A percentile compares a stretch with the other conserved stretches of the same genome.
These are phyloP conservation scores for Trichoderma endophyticum DNA, from an alignment of 2,329 filamentous ascomycete species.

Conservation along the genomic window DNA sequence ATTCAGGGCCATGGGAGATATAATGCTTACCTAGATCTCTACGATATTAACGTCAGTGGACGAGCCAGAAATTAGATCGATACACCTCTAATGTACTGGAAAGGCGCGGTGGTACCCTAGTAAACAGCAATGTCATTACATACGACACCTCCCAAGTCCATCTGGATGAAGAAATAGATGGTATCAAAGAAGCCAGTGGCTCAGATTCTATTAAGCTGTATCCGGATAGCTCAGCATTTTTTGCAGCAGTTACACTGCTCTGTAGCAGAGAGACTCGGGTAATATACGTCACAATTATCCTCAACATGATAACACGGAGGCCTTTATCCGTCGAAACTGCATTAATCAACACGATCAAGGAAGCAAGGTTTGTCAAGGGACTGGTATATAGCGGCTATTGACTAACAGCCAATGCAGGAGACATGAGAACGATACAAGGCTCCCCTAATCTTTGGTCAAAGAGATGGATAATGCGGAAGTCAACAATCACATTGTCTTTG, in stretches of 20 bases:
- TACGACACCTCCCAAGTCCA: not conserved
- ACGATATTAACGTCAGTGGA: too few species aligned
- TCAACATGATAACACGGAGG: slow-evolving; percentile 34
- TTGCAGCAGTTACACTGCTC: not conserved
- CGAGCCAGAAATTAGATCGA: too few species aligned
- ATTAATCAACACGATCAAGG: slow-evolving; percentile 21
- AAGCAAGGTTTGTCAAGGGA: slow-evolving; percentile 27
- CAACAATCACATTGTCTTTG: slow-evolving; percentile 28
- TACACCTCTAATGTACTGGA: too few species aligned
- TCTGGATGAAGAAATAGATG: not conserved
- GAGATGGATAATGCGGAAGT: slow-evolving; percentile 14
- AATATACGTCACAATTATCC: slow-evolving; percentile 29
- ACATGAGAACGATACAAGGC: slow-evolving; percentile 36
- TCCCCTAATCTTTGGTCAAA: slow-evolving; percentile 33
- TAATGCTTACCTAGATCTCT: too few species aligned
- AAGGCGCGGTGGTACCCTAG: too few species aligned
- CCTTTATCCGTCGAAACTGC: slow-evolving; percentile 29
- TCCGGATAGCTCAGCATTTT: not conserved
- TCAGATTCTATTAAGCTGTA: not conserved
- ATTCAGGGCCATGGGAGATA: too few species aligned
- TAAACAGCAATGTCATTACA: not conserved
- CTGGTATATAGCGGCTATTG: slow-evolving; percentile 36
- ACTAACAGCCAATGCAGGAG: slow-evolving; percentile 35
- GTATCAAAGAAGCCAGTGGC: not conserved
- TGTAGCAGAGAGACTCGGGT: slow-evolving; percentile 22